phyloP scores from a whole-genome alignment of 106 monocot species.

The Dioscorea zingiberensis region DNA sequence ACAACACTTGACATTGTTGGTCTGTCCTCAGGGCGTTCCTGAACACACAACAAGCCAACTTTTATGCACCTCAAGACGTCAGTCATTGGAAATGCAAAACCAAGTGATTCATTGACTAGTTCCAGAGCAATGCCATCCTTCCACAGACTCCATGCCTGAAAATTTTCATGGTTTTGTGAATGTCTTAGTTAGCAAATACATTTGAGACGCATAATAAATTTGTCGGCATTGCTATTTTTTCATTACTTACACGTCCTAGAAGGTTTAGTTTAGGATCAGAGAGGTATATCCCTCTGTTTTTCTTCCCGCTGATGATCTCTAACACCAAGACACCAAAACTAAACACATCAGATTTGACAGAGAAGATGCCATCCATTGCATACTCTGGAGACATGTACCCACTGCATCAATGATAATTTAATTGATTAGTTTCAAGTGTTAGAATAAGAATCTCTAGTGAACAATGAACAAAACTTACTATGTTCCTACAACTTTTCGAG shows the following conservation, averaged over 20 bases:
- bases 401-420: background rate
- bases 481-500: conserved; percentile 3
- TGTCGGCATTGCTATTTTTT: background rate
- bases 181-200: too few species aligned
- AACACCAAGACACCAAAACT: conserved; percentile 28
- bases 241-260: conserved; percentile 18
- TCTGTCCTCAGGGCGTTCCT: conserved; percentile 26
- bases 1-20: conserved; percentile 24
- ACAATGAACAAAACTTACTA: background rate
- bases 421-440: background rate
- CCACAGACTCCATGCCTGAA: conserved; percentile 42
- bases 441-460: background rate
- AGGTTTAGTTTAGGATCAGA: conserved; percentile 5
- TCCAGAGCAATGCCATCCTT: conserved; percentile 21
- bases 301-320: conserved; percentile 25
- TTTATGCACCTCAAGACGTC: conserved; percentile 18
- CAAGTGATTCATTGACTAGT: conserved; percentile 21
- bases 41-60: conserved; percentile 22
- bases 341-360: conserved; percentile 27
- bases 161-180: too few species aligned
- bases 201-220: too few species aligned
- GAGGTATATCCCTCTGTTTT: conserved; percentile 5
- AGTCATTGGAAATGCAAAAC: background rate
- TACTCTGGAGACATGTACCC: conserved; percentile 27
- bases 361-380: conserved; percentile 25